Percentiles rank a stretch among this genome's conserved stretches.
phyloP scores from a whole-genome alignment of 108 stramenopile genomes.

The Nitzschia sp. region DNA sequence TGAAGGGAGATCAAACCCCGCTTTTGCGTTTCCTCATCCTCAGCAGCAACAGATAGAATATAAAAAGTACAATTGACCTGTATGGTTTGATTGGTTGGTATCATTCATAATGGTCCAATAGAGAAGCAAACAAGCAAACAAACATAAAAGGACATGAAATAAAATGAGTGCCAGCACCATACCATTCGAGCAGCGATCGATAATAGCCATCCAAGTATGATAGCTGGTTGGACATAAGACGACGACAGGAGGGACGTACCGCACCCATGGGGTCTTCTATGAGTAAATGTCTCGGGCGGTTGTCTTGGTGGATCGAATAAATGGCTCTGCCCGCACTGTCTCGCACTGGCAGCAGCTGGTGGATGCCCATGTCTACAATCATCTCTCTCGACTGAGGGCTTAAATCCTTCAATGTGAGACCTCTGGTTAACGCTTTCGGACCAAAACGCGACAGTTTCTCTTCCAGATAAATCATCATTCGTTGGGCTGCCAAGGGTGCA shows the following conservation, averaged over 20 bases:
- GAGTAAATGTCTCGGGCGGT: neutral
- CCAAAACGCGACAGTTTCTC: conserved; percentile 35
- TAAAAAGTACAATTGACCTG: neutral
- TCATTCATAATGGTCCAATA: too few relatives aligned
- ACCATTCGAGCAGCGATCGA: too few relatives aligned
- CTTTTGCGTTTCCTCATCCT: conserved; percentile 20
- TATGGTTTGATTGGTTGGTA: neutral
- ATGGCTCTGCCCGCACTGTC: conserved; percentile 12
- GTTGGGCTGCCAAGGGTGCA: conserved; percentile 19
- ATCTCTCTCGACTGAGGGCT: neutral
- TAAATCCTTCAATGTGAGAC: conserved; percentile 29
- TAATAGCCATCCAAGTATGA: too few relatives aligned
- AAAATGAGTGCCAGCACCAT: too few relatives aligned
- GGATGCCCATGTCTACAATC: neutral
- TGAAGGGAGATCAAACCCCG: neutral
- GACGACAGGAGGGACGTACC: conserved; percentile 3
- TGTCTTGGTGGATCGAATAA: neutral
- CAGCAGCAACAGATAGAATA: neutral
- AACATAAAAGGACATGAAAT: too few relatives aligned
- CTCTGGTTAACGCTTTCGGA: conserved; percentile 4
- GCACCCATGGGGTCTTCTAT: neutral
- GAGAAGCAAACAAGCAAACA: too few relatives aligned
- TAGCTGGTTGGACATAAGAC: neutral
- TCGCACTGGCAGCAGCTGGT: conserved; percentile 5
- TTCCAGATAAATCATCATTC: conserved; percentile 34